Percentiles rank a stretch among this genome's conserved stretches.
Conservation (phyloP, 1,139 yeast species). For the Diutina rugosa region DNA sequence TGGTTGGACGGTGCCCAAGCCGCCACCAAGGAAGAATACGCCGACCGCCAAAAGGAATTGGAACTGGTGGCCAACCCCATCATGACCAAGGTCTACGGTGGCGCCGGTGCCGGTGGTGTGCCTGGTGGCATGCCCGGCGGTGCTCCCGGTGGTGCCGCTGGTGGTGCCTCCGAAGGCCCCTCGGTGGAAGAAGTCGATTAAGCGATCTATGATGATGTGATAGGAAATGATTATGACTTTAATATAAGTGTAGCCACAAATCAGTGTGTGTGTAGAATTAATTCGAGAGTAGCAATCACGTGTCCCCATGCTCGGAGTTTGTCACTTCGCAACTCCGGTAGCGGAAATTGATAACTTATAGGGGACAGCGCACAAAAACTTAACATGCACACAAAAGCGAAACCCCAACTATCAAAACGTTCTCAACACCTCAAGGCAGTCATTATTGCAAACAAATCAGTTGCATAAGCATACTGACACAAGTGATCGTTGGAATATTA, state of each 20-base stretch:
- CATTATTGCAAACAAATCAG: too few relatives aligned
- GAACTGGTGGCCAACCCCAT: constrained; percentile 3
- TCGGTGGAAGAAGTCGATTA: constrained; percentile 3
- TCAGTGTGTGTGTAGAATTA: background rate
- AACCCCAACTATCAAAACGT: too few relatives aligned
- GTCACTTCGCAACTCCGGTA: too few relatives aligned
- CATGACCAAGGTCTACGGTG: background rate
- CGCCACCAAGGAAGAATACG: constrained; percentile 2
- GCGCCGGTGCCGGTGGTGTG: constrained; percentile 12
- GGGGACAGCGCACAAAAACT: too few relatives aligned
- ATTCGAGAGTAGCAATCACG: too few relatives aligned
- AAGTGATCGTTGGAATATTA: too few relatives aligned
- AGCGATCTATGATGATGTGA: background rate
- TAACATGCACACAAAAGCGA: too few relatives aligned
- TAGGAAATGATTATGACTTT: background rate
- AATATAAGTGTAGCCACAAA: background rate
- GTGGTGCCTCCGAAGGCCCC: constrained; percentile 3
- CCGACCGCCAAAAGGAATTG: constrained; percentile 2
- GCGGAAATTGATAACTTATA: too few relatives aligned
- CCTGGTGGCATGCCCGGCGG: background rate
- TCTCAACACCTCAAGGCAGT: too few relatives aligned
- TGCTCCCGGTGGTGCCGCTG: constrained; percentile 1
- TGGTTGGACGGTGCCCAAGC: constrained; percentile 2
- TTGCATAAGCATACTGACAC: too few relatives aligned
- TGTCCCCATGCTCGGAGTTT: too few relatives aligned